These are phyloP conservation scores for Pulveroboletus sp. DNA, from an alignment of 768 basidiomycete species.

Conservation along the genomic window DNA sequence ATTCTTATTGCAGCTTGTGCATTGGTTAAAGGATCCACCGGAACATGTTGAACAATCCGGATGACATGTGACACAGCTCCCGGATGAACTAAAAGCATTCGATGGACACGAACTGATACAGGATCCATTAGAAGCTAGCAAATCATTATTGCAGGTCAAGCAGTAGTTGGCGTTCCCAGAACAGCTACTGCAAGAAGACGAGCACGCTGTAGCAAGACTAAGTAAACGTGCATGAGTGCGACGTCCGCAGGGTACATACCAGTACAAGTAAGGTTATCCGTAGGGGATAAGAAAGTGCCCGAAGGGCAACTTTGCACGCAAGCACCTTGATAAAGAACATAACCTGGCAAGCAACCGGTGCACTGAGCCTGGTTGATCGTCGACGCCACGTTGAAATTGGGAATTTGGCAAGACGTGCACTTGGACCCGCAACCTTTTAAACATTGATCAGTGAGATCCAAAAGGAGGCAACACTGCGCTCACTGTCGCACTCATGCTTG, in stretches of 20 bases:
- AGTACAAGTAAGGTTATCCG: conserved; percentile 70
- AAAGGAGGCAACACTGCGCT: conserved; percentile 3
- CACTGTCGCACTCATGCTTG: conserved; percentile 82
- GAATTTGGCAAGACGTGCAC: conserved; percentile 74
- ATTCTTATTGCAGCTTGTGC: conserved; percentile 61
- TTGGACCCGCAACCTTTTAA: conserved; percentile 71
- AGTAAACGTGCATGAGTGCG: background rate
- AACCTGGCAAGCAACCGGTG: conserved; percentile 75
- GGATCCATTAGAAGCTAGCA: conserved; percentile 66
- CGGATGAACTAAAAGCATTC: conserved; percentile 61
- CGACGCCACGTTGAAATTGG: conserved; percentile 66
- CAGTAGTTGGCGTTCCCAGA: conserved; percentile 65
- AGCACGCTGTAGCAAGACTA: conserved; percentile 47
- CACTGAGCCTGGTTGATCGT: conserved; percentile 65
- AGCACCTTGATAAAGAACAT: conserved; percentile 61
- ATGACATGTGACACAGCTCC: conserved; percentile 72
- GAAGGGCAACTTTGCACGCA: conserved; percentile 71
- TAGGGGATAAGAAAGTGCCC: conserved; percentile 66
- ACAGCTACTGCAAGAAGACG: conserved; percentile 72
- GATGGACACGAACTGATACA: conserved; percentile 76
- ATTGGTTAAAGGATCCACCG: conserved; percentile 75
- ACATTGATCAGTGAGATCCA: background rate
- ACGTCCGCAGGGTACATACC: conserved; percentile 41
- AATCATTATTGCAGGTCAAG: conserved; percentile 62
- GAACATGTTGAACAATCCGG: conserved; percentile 83